Evolutionary conservation across 306 rosid genomes (phyloP), one percentile per base, ranked within the genome.

Genomic region (Rosa persica): DNA sequence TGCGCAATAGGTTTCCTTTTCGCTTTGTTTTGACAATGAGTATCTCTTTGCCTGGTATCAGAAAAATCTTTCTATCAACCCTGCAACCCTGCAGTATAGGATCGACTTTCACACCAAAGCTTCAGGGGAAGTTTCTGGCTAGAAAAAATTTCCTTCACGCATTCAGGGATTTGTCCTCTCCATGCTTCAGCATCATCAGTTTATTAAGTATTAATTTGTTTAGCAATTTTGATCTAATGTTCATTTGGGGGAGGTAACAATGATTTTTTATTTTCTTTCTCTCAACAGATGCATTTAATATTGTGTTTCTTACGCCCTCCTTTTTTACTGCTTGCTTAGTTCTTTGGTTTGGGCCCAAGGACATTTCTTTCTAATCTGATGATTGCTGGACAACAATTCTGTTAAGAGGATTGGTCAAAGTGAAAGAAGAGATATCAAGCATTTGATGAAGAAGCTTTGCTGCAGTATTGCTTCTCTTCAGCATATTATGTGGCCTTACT

Each of bases 131-230:
- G 52, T 89, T 95, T 85, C 77, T 95, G 87, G 98, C 98, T 12
- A 95, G 97, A 11, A 98, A 95, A 83, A 95, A 92, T 83, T 95
- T 95, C 92, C 92, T 90, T 84, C 76, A 95, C 84, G 91, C 97
- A 52, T 92, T 93, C 66, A 88, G 91, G 97, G 98, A 92, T 74
- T 78, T 72, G 22, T 71, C 68, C 34, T 73, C 75, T 80, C 67
- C 43, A 66, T 61, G 46, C 46, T 42, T 42, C 46, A 42, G 46
- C 46, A 6, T 42, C 46, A 42, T 42, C 62, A 55, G 9, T 65
- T 79, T 77, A 81, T 43, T 76, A 70, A 74, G 75, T 62, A 60
- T 72, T 77, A 70, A 62, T 65, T 60, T 36, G 70, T 12, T 70
- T 68, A 2, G 25, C 74, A 27, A 27, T 11, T 27, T 47, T 42